phyloP scores from a whole-genome alignment of 2,329 filamentous ascomycete genomes.

The Zymoseptoria brevis region DNA sequence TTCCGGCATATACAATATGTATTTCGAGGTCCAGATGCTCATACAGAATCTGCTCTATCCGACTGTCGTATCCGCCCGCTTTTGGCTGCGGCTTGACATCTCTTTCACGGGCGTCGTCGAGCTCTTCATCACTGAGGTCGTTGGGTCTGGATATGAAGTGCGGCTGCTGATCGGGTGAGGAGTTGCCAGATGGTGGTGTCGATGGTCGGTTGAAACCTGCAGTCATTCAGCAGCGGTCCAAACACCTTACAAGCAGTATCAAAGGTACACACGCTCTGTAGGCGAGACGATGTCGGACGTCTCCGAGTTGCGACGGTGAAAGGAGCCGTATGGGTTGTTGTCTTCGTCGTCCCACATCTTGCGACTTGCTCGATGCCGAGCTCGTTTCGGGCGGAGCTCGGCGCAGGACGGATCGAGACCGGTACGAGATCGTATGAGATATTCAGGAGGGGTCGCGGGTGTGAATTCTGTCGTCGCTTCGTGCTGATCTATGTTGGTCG shows the following conservation, averaged over 20 bases:
- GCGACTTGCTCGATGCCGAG: slow-evolving; percentile 4
- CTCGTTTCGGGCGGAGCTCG: neutral
- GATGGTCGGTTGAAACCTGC: slow-evolving; percentile 52
- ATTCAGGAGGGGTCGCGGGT: no score
- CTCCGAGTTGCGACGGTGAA: slow-evolving; percentile 77
- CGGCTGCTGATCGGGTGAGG: slow-evolving; percentile 59
- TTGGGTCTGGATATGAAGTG: slow-evolving; percentile 46
- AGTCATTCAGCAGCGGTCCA: slow-evolving; percentile 1
- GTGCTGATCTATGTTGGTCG: no score
- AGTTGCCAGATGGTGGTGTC: slow-evolving; percentile 62
- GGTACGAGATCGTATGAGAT: neutral
- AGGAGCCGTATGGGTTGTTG: slow-evolving; percentile 95
- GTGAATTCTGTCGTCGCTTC: no score
- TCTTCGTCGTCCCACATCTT: slow-evolving; percentile 99
- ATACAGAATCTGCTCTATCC: slow-evolving; percentile 94
- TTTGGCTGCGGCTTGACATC: slow-evolving; percentile 48
- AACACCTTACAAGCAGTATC: neutral
- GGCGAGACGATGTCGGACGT: slow-evolving; percentile 48
- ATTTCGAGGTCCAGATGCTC: slow-evolving; percentile 88
- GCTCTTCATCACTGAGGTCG: slow-evolving; percentile 54
- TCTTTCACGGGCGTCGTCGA: slow-evolving; percentile 42
- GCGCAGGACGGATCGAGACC: neutral
- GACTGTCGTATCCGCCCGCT: slow-evolving; percentile 84
- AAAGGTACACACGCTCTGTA: slow-evolving; percentile 20
- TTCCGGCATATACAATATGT: slow-evolving; percentile 87